Evolutionary conservation across 1,139 yeast species (phyloP), one percentile per base, ranked within the genome.

Genomic region (Meyerozyma sp.): DNA sequence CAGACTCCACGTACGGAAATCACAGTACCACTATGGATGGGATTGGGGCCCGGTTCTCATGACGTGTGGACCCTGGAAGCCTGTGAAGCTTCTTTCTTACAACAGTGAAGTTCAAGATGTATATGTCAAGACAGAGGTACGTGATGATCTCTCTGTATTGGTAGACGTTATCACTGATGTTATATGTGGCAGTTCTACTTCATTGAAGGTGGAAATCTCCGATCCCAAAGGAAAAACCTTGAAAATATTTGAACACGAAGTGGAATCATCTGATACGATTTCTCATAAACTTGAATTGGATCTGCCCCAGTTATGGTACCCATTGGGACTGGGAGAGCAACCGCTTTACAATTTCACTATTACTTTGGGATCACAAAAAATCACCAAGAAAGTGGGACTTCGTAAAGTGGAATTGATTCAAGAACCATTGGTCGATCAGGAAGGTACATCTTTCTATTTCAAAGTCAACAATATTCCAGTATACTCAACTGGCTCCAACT

Each of bases 21-120:
- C 81, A 0, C 81, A 75, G 52, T 76, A 75, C 51, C 80, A 76
- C 47, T 77, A 64, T 53, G 82, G 82, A 3, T 77, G 82, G 82
- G 82, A 77, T 54, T 77, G 82, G 82, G 81, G 81, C 9, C 81
- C 80, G 7, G 54, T 63, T 1, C 53, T 75, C 40, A 59, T 73
- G 53, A 66, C 75, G 13, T 70, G 76, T 54, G 81, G 81, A 5
- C 76, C 77, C 9, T 73, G 62, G 51, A 61, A 62, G 45, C 77
- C 75, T 0, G 63, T 75, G 1, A 57, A 54, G 28, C 53, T 73
- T 32, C 52, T 65, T 28, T 50, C 62, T 4, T 65, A 59, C 43
- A 44, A 58, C 8, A 40, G 47, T 3, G 35, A 37, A 11, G 50
- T 62, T 28, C 46, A 50, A 2, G 57, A 59, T 43, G 57, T 59